Evolutionary conservation across 306 rosid species (phyloP), one percentile per base, ranked within the genome.

Genomic region (Adenanthera pavonina): DNA sequence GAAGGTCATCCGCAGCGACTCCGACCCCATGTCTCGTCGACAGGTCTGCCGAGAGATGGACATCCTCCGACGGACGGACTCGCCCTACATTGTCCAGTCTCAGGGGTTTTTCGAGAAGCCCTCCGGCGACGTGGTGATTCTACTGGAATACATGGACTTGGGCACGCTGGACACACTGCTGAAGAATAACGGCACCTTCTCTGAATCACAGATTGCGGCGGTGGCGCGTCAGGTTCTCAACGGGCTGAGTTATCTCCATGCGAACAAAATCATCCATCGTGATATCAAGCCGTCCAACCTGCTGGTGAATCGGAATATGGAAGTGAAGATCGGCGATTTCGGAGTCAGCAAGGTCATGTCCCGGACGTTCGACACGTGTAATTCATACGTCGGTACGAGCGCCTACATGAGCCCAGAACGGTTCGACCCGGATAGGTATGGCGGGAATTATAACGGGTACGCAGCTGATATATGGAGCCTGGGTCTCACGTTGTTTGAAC

Each of bases 401-500:
- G 97, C 99, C 2, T 95, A 95, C 82, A 95, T 95, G 99, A 95
- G 99, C 76, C 99, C 99, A 0, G 99, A 95, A n/a, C 85, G 99
- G 72, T 95, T 95, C 77, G 97, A 95, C 91, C 99, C 99, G 13
- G 94, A 93, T 3, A 83, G 83, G 0, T 89, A 87, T 48, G 99
- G 97, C 52, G 99, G 97, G 3, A 89, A 86, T 35, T 95, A 95
- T 77, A 86, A 95, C 66, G 99, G 97, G 0, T 95, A 85, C 40
- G 91, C 99, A 0, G 90, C 89, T 0, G 99, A 95, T 59, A 89
- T 95, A 5, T 95, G 99, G 99, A 95, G 99, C 64, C 77, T 95
- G 82, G 99, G 99, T 2, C 69, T 95, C 9, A 95, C 97, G 16
- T 88, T 95, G 8, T 85, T 95, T 66, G 99, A 95, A 85, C 93